Evolutionary conservation across 2,329 filamentous ascomycete species (phyloP).

Genomic region (Gremmenia infestans): DNA sequence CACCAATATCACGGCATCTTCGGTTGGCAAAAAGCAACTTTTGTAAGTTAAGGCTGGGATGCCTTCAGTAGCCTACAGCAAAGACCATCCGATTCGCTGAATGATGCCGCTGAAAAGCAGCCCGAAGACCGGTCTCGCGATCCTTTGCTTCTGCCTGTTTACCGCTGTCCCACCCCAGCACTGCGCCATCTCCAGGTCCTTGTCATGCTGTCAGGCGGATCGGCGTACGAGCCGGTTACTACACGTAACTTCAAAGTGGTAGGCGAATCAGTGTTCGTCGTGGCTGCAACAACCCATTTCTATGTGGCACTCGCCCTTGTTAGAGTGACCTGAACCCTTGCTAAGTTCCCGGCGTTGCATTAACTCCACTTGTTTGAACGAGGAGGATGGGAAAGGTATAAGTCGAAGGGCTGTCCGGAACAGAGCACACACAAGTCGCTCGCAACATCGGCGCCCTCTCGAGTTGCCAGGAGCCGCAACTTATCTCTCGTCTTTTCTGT

Average conservation of each 20-base stretch:
- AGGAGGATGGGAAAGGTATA: constrained; percentile 10
- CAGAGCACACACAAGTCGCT: not conserved
- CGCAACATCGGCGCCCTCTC: not conserved
- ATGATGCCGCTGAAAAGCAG: not conserved
- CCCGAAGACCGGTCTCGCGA: constrained; percentile 6
- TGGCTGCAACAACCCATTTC: constrained; percentile 3
- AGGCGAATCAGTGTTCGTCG: constrained; percentile 13
- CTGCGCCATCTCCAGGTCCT: constrained; percentile 16
- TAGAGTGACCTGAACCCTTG: constrained; percentile 13
- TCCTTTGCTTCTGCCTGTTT: constrained; percentile 14
- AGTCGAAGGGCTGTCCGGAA: constrained; percentile 5
- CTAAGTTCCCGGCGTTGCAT: constrained; percentile 11
- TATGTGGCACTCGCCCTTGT: constrained; percentile 12
- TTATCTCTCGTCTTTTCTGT: constrained; percentile 1
- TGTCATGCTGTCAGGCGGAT: constrained; percentile 18
- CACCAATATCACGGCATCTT: not conserved
- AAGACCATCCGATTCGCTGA: not conserved
- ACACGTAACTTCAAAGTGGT: not conserved
- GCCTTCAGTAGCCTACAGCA: not conserved
- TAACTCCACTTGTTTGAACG: constrained; percentile 17
- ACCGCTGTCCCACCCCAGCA: constrained; percentile 8
- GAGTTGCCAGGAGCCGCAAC: not conserved
- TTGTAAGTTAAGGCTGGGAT: not conserved
- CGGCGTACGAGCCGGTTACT: constrained; percentile 8
- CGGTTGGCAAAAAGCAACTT: constrained; percentile 3